phyloP scores from a whole-genome alignment of 2,329 filamentous ascomycete genomes.

The Aureobasidium sp. region DNA sequence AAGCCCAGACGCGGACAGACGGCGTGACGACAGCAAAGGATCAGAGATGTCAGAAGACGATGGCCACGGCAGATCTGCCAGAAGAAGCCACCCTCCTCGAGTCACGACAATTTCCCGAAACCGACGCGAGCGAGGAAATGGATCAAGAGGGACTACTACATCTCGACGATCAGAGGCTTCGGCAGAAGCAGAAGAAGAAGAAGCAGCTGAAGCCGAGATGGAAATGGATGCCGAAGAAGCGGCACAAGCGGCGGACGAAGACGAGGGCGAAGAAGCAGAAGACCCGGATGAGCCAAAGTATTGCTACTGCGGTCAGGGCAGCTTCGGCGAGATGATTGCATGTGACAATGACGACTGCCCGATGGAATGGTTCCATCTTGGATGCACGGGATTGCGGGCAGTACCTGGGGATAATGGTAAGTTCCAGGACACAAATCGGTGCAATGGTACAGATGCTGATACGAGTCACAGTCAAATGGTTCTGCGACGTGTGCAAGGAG shows the following conservation, averaged over 20 bases:
- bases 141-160: slow-evolving; percentile 13
- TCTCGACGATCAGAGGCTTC: slow-evolving; percentile 16
- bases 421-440: slow-evolving; percentile 5
- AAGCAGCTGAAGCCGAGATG: slow-evolving; percentile 25
- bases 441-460: not conserved
- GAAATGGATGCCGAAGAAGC: slow-evolving; percentile 25
- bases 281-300: slow-evolving; percentile 54
- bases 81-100: slow-evolving; percentile 24
- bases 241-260: slow-evolving; percentile 42
- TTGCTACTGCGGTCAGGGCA: slow-evolving; percentile 59
- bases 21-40: slow-evolving; percentile 17
- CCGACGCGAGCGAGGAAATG: slow-evolving; percentile 5
- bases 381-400: slow-evolving; percentile 54
- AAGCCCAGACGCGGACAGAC: slow-evolving; percentile 29
- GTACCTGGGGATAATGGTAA: slow-evolving; percentile 48
- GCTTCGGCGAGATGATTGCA: slow-evolving; percentile 61
- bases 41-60: slow-evolving; percentile 7
- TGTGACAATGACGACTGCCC: slow-evolving; percentile 60
- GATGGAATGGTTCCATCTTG: slow-evolving; percentile 62
- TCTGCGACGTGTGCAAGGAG: slow-evolving; percentile 44
- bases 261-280: slow-evolving; percentile 44
- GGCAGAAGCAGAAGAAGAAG: slow-evolving; percentile 22
- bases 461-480: slow-evolving; percentile 35
- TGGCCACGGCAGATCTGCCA: slow-evolving; percentile 21
- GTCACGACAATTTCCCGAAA: slow-evolving; percentile 28